phyloP scores from a whole-genome alignment of 345 rosid genomes.

The Euphorbia tirucalli region DNA sequence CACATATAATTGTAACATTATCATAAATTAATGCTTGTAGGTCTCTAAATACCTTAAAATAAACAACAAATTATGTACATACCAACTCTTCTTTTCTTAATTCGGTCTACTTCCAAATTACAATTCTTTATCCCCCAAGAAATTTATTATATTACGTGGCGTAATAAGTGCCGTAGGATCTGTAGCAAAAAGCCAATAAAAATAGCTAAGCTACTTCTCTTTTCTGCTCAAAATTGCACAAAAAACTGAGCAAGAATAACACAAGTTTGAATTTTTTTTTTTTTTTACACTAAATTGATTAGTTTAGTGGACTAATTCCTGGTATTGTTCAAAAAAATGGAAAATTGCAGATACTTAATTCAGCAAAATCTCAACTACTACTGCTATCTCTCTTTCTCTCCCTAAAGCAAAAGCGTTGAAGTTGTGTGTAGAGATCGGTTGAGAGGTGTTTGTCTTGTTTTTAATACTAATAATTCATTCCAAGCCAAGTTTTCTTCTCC shows the following conservation, averaged over 20 bases:
- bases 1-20: too few relatives aligned
- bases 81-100: background rate
- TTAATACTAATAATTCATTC: background rate
- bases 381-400: too few relatives aligned
- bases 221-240: background rate
- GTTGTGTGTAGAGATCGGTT: constrained; percentile 52
- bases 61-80: background rate
- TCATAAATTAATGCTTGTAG: too few relatives aligned
- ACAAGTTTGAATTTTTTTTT: background rate
- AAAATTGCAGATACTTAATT: constrained; percentile 4
- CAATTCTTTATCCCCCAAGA: background rate
- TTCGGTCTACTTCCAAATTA: background rate
- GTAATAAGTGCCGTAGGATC: constrained; percentile 9
- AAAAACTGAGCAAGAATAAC: background rate
- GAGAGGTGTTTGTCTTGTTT: constrained; percentile 65
- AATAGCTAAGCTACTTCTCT: background rate
- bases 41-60: background rate
- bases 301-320: background rate
- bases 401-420: constrained; percentile 53
- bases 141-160: constrained; percentile 1
- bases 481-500: background rate
- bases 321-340: background rate
- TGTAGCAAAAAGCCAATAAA: background rate
- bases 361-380: constrained; percentile 35
- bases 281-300: background rate